Evolutionary conservation across 2,329 filamentous ascomycete genomes (phyloP).

Genomic region (Cordyceps tenuipes): DNA sequence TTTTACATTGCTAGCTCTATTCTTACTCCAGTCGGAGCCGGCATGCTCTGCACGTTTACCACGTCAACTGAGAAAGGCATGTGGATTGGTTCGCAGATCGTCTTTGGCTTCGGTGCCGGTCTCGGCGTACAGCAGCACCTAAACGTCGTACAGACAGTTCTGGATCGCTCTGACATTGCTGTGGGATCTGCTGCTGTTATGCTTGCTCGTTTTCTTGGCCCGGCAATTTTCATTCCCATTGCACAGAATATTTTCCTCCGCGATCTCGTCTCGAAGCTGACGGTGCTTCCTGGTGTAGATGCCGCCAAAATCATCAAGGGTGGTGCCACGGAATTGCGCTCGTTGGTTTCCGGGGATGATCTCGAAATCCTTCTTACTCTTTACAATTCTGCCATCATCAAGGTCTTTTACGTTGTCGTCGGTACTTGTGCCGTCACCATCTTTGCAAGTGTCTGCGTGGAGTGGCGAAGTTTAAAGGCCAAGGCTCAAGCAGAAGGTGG

Average conservation of each 20-base stretch:
- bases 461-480: conserved; percentile 44
- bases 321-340: conserved; percentile 25
- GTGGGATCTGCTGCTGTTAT: conserved; percentile 31
- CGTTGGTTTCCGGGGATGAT: conserved; percentile 16
- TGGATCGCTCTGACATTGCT: conserved; percentile 31
- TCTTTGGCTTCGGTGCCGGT: conserved; percentile 32
- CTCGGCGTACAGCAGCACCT: conserved; percentile 31
- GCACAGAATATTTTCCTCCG: conserved; percentile 40
- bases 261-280: conserved; percentile 29
- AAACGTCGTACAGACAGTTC: conserved; percentile 32
- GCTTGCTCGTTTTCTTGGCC: conserved; percentile 28
- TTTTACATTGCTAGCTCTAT: conserved; percentile 25
- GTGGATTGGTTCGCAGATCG: conserved; percentile 34
- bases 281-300: conserved; percentile 23
- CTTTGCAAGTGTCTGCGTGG: conserved; percentile 29
- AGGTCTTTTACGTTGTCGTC: conserved; percentile 29
- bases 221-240: conserved; percentile 36
- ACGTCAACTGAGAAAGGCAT: conserved; percentile 18
- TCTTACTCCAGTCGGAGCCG: conserved; percentile 23
- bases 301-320: conserved; percentile 18
- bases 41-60: conserved; percentile 29
- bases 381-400: conserved; percentile 28
- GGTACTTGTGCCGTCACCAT: conserved; percentile 32
- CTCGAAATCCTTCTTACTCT: conserved; percentile 24
- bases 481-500: neutral